Base-by-base conservation (phyloP, 371 early-diverging fungal species). In the Saksenaea oblongispora region DNA sequence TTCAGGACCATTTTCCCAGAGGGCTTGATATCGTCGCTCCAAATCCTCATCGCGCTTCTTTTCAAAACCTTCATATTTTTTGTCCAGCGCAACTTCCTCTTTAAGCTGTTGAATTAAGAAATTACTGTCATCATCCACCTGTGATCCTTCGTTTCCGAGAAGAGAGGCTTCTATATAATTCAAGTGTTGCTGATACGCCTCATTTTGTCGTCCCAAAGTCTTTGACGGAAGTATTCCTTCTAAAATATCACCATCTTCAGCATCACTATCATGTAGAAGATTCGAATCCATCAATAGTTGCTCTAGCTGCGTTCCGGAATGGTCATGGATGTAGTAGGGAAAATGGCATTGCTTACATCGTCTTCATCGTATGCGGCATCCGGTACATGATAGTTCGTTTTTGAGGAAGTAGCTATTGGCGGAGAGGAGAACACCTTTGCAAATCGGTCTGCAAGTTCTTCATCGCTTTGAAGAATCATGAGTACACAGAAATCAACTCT, bases 81-180 rank as follows among this genome's bases (percentile, higher is more conserved):
- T 53, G 51, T 87, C 85, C 14, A 87, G 56, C 3, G 69, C 69
- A 1, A 71, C 64, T 58, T 80, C 76, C 41, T 76, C 80, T 28
- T 72, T 65, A 0, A 75, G 51, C 56, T 72, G 80, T 17, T 61
- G 58, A 26, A 84, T 64, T 56, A 87, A 53, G 22, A 37, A 65
- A 3, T 74, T 56, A 1, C 67, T 72, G 15, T 84, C 83, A 27
- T 75, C 73, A 5, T 66, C 70, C 17, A 63, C 51, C 3, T 35
- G 35, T 24, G 22, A 34, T 27, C 58, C 47, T 3, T 62, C 63
- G 17, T 55, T 28, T 24, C 74, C 74, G 15, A 75, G 34, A 56
- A 74, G 71, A 17, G 67, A 28, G 1, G 47, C 54, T 44, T 67
- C 60, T 39, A 67, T 44, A 0, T 56, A 47, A 53, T 70, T 64